Conservation (phyloP, 164 flowering plant species). For the Umbellularia californica region DNA sequence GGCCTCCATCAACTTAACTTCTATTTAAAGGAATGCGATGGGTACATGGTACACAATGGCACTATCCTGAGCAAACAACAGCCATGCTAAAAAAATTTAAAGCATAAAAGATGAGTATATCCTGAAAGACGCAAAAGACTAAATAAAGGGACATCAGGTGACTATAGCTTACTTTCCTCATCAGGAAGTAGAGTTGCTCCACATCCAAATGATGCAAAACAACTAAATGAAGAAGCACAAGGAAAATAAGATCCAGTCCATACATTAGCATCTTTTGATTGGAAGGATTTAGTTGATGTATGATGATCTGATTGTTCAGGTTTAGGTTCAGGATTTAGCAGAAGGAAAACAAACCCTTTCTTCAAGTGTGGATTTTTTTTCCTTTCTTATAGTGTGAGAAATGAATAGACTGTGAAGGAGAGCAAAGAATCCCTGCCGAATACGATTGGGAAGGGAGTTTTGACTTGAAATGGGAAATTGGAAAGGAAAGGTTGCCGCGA, state of each 20-base stretch:
- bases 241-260: not conserved
- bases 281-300: no score
- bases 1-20: not conserved
- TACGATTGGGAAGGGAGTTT: no score
- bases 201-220: not conserved
- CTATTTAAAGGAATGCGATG: not conserved
- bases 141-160: not conserved
- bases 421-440: no score
- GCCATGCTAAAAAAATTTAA: not conserved
- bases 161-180: slow-evolving; percentile 4
- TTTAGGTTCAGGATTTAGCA: no score
- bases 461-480: no score
- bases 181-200: slow-evolving; percentile 1
- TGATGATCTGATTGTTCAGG: no score
- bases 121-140: no score
- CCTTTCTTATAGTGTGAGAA: no score
- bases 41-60: not conserved
- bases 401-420: no score
- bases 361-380: no score
- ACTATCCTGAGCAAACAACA: not conserved
- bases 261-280: not conserved
- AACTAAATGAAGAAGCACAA: not conserved
- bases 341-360: no score
- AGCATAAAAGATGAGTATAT: not conserved
- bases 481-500: no score